A percentile compares a stretch with the other conserved stretches of the same genome.
These are phyloP conservation scores for Tricholoma bakamatsutake DNA, from an alignment of 768 basidiomycete species.

Conservation along the genomic window DNA sequence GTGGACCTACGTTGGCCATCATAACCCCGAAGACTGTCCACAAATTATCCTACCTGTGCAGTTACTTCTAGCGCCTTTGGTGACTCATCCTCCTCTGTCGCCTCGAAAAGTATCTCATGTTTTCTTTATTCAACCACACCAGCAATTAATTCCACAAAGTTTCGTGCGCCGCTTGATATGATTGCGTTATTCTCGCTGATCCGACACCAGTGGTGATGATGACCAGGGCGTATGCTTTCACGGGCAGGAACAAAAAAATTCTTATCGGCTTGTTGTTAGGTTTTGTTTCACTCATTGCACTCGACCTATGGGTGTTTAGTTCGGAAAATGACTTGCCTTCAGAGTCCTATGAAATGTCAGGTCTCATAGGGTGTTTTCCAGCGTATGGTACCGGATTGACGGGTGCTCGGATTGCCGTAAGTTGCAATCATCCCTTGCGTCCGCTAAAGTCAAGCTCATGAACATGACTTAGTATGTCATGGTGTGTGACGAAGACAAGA, in stretches of 20 bases:
- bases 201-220: constrained; percentile 31
- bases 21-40: constrained; percentile 25
- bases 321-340: constrained; percentile 18
- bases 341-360: constrained; percentile 16
- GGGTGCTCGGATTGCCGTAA: constrained; percentile 28
- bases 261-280: constrained; percentile 24
- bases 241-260: constrained; percentile 27
- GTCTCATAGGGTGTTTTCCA: constrained; percentile 33
- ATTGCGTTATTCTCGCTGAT: not conserved
- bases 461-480: constrained; percentile 13
- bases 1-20: constrained; percentile 32
- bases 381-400: constrained; percentile 27
- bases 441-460: not conserved
- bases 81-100: constrained; percentile 9
- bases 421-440: constrained; percentile 7
- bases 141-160: constrained; percentile 41
- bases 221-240: constrained; percentile 39
- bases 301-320: constrained; percentile 34
- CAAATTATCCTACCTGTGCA: constrained; percentile 25
- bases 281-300: constrained; percentile 26
- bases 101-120: not conserved
- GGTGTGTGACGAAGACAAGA: constrained; percentile 5
- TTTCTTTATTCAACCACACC: not conserved
- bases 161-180: not conserved
- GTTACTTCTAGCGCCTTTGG: constrained; percentile 28